These are phyloP conservation scores for Ettlia oleoabundans DNA, from an alignment of 139 green algal genomes.

Conservation along the genomic window DNA sequence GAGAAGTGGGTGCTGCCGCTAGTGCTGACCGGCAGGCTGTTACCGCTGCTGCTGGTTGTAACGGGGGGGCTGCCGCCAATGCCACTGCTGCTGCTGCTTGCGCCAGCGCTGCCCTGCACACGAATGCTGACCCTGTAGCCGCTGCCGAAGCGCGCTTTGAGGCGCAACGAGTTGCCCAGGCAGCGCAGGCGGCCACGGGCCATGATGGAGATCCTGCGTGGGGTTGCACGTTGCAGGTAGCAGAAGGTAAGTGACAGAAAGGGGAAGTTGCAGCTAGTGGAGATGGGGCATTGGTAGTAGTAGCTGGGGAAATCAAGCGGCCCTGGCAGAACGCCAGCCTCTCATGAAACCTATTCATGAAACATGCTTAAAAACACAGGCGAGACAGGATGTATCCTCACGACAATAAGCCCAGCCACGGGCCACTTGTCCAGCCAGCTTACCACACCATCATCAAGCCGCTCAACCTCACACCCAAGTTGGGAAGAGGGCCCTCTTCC, in stretches of 20 bases:
- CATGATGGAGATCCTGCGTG: conserved; percentile 89
- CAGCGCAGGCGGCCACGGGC: conserved; percentile 84
- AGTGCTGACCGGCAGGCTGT: background rate
- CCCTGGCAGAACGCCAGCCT: too few relatives aligned
- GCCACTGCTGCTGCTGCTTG: background rate
- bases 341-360: too few relatives aligned
- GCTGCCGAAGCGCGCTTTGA: conserved; percentile 91
- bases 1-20: background rate
- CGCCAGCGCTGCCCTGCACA: conserved; percentile 10
- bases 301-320: too few relatives aligned
- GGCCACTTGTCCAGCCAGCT: too few relatives aligned
- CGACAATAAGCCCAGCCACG: too few relatives aligned
- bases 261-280: too few relatives aligned
- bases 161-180: conserved; percentile 82
- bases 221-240: background rate
- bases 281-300: too few relatives aligned
- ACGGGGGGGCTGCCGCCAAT: background rate
- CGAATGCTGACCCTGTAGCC: conserved; percentile 75
- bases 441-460: too few relatives aligned
- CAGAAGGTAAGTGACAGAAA: background rate
- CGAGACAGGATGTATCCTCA: too few relatives aligned
- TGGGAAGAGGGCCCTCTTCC: too few relatives aligned
- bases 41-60: background rate
- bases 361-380: too few relatives aligned
- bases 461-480: too few relatives aligned